Conservation (phyloP, 306 rosid species). For the Sophora flavescens region DNA sequence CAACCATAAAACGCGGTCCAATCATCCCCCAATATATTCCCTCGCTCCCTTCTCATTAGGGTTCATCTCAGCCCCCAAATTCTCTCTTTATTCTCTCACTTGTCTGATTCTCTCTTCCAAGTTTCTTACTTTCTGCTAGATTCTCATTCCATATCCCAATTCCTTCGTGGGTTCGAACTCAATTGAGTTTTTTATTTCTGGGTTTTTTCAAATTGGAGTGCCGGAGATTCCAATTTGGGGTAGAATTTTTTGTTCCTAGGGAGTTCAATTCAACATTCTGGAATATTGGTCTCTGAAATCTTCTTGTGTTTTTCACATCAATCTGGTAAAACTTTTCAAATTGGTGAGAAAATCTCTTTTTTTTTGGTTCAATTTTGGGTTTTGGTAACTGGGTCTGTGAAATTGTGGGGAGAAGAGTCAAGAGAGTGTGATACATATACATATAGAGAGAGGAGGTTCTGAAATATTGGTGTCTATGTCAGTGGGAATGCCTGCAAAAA, state of each 20-base stretch:
- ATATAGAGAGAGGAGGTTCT: not conserved
- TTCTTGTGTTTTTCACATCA: not conserved
- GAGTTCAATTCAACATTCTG: not conserved
- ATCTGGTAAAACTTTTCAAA: too few relatives aligned
- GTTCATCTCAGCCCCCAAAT: conserved; percentile 25
- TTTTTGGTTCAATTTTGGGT: not conserved
- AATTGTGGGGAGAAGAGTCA: not conserved
- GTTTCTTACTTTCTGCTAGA: conserved; percentile 15
- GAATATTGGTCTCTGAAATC: conserved; percentile 1
- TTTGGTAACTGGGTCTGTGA: conserved; percentile 41
- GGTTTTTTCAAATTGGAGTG: not conserved
- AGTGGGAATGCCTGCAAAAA: conserved; percentile 68
- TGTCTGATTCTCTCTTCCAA: not conserved
- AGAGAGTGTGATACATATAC: not conserved
- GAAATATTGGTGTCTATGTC: conserved; percentile 21
- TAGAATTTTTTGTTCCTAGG: not conserved
- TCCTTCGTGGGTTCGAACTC: conserved; percentile 15
- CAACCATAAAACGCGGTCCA: conserved; percentile 62
- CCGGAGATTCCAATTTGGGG: not conserved
- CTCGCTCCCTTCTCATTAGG: conserved; percentile 40
- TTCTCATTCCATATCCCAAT: not conserved
- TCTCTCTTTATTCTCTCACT: not conserved
- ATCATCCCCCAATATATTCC: conserved; percentile 51
- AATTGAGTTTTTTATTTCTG: not conserved
- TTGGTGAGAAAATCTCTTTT: not conserved